Evolutionary conservation across 768 basidiomycete genomes (phyloP).

Genomic region (Boletus sp.): DNA sequence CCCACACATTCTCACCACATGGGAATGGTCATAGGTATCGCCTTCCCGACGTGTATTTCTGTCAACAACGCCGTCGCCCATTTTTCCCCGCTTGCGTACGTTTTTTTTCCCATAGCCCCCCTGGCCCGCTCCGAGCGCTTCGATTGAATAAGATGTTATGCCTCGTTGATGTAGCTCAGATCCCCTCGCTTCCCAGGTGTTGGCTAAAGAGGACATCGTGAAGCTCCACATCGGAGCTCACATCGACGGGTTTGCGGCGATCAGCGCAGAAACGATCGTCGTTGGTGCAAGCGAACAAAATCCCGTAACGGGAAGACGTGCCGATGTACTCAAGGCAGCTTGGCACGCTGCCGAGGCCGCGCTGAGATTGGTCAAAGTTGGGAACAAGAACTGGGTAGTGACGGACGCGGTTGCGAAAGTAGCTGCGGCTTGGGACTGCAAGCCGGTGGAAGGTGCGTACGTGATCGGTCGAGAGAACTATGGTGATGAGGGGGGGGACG

Average conservation of each 20-base stretch:
- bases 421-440: constrained; percentile 73
- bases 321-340: constrained; percentile 92
- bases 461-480: neutral
- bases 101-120: constrained; percentile 14
- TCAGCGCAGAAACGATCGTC: constrained; percentile 90
- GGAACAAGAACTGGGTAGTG: constrained; percentile 93
- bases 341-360: constrained; percentile 91
- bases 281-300: constrained; percentile 71
- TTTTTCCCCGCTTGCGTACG: constrained; percentile 93
- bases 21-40: constrained; percentile 56
- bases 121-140: neutral
- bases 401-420: constrained; percentile 81
- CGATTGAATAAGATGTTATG: constrained; percentile 18
- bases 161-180: constrained; percentile 54
- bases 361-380: constrained; percentile 86
- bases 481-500: neutral
- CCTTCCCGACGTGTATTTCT: constrained; percentile 91
- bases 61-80: constrained; percentile 95
- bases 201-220: constrained; percentile 87
- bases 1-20: constrained; percentile 3
- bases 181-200: constrained; percentile 58
- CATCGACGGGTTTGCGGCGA: constrained; percentile 94
- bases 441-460: constrained; percentile 84
- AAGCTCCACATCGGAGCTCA: constrained; percentile 96
- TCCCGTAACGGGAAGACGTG: constrained; percentile 81